A percentile compares a stretch with the other conserved stretches of the same genome.
Conservation (phyloP, 805 yeast species). For the Maudiozyma turicensis region DNA sequence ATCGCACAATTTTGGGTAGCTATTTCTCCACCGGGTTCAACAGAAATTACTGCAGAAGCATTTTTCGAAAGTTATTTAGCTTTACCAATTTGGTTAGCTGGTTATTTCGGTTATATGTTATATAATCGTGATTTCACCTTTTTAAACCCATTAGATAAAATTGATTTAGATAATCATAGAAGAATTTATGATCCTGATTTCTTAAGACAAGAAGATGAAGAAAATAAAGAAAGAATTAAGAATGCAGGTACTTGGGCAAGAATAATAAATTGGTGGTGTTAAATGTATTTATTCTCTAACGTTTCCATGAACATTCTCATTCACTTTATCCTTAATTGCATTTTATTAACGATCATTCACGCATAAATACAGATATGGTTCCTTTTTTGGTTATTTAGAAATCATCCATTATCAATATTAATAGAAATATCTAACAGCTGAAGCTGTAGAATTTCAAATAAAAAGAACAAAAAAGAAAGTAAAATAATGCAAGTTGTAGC, state of each 20-base stretch:
- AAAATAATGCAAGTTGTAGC: too few species aligned
- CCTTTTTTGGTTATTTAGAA: too few species aligned
- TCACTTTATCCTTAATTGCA: too few species aligned
- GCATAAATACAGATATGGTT: too few species aligned
- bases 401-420: too few species aligned
- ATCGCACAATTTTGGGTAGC: conserved; percentile 60
- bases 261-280: conserved; percentile 34
- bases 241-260: conserved; percentile 26
- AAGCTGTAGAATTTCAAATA: too few species aligned
- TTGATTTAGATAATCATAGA: conserved; percentile 39
- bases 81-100: conserved; percentile 34
- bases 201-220: conserved; percentile 34
- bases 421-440: too few species aligned
- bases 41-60: conserved; percentile 27
- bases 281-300: neutral
- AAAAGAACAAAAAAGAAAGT: too few species aligned
- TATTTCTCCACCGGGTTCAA: conserved; percentile 42
- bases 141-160: conserved; percentile 29
- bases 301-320: too few species aligned
- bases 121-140: conserved; percentile 31
- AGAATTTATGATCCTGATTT: conserved; percentile 32
- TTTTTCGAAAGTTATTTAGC: conserved; percentile 51
- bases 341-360: too few species aligned
- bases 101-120: conserved; percentile 43
- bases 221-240: conserved; percentile 23